phyloP scores from a whole-genome alignment of 2,329 filamentous ascomycete species.

The Pseudogymnoascus sp. region DNA sequence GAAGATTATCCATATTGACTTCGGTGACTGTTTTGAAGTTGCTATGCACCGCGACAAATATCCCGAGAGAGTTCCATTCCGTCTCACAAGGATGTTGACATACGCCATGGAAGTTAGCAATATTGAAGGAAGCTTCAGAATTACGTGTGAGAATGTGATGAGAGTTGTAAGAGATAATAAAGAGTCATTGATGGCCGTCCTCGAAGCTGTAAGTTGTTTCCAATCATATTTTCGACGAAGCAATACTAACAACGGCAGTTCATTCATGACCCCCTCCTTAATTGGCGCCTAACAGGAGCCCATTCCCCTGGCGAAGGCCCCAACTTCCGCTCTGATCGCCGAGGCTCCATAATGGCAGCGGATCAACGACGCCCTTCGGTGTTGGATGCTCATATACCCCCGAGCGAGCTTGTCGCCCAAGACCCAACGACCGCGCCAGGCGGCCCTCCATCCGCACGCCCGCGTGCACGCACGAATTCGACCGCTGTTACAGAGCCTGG shows the following conservation, averaged over 20 bases:
- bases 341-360: conserved; percentile 40
- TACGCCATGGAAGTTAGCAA: conserved; percentile 99
- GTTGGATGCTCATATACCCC: conserved; percentile 53
- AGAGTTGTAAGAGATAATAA: conserved; percentile 93
- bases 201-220: conserved; percentile 73
- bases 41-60: conserved; percentile 99
- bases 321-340: conserved; percentile 56
- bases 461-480: conserved; percentile 53
- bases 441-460: conserved; percentile 40
- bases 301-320: conserved; percentile 53
- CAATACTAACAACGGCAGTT: conserved; percentile 50
- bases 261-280: conserved; percentile 97
- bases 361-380: conserved; percentile 54
- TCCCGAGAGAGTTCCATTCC: conserved; percentile 94
- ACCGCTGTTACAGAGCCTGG: conserved; percentile 34
- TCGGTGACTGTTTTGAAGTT: conserved; percentile 98
- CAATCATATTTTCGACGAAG: not conserved
- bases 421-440: conserved; percentile 30
- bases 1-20: conserved; percentile 98
- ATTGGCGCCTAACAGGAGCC: conserved; percentile 74
- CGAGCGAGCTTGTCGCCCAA: conserved; percentile 48
- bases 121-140: conserved; percentile 96
- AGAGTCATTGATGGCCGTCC: conserved; percentile 94
- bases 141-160: conserved; percentile 98
- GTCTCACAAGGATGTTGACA: conserved; percentile 95